phyloP scores from a whole-genome alignment of 305 asterid genomes.

The Fraxinus sp. region DNA sequence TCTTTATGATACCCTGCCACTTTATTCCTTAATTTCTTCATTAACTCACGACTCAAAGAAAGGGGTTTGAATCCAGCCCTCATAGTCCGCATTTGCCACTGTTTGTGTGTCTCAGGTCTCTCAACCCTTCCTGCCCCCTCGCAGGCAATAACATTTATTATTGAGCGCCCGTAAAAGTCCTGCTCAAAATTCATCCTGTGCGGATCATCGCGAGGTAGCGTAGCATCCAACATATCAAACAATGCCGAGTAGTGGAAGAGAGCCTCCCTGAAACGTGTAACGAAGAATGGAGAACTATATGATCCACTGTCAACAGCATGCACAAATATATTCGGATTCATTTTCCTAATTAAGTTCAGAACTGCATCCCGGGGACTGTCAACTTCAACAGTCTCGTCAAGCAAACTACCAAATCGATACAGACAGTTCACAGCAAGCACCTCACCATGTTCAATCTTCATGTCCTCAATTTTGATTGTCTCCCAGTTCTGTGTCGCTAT shows the following conservation, averaged over 20 bases:
- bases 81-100: conserved; percentile 64
- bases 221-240: conserved; percentile 80
- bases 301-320: conserved; percentile 55
- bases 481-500: conserved; percentile 82
- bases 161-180: conserved; percentile 69
- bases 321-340: conserved; percentile 64
- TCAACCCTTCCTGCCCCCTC: conserved; percentile 84
- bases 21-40: conserved; percentile 57
- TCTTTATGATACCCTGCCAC: conserved; percentile 55
- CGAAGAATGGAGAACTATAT: conserved; percentile 63
- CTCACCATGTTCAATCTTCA: conserved; percentile 60
- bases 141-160: conserved; percentile 76
- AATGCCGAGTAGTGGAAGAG: conserved; percentile 72
- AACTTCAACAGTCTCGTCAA: conserved; percentile 58
- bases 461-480: conserved; percentile 57
- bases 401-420: conserved; percentile 48
- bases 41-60: conserved; percentile 43
- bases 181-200: conserved; percentile 66
- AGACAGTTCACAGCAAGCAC: conserved; percentile 70
- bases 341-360: conserved; percentile 45
- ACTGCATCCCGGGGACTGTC: conserved; percentile 66
- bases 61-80: conserved; percentile 81
- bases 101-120: conserved; percentile 89
- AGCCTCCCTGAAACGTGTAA: conserved; percentile 80
- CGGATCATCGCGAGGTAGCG: conserved; percentile 57